Evolutionary conservation across 352 stramenopile species (phyloP), one percentile per base, ranked within the genome.

Genomic region (Globisporangium recalcitrans): DNA sequence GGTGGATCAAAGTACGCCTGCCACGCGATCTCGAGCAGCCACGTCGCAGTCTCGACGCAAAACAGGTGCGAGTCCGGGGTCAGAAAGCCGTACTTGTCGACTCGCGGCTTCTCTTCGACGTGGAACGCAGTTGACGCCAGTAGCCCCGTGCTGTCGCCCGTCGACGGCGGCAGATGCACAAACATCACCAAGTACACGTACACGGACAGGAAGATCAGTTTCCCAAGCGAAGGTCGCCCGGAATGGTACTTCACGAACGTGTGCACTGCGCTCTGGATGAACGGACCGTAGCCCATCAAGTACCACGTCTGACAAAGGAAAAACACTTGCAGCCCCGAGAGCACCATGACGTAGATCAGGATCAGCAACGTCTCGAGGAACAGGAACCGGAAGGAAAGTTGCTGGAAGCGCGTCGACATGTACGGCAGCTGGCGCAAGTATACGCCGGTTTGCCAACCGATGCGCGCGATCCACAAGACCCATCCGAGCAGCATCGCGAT

Each of bases 1-100:
- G 76, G 65, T 9, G 86, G 85, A 40, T 96, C 88, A 51, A 95
- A 95, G 68, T 96, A 96, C 19, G 86, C 83, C 63, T 96, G 86
- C 72, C 83, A 95, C 24, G 88, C 81, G 9, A 95, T 62, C 54
- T 96, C 86, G 26, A 95, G 63, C 24, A 96, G 54, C 82, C 82
- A 93, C 29, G 74, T 74, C 16, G 88, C 80, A 2, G 88, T 93
- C 71, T 96, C 85, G 27, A 96, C 84, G 57, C 88, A 96, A 64
- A 96, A 95, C 13, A 95, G 65, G 60, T 88, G 86, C 9, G 80
- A 88, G 51, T 91, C 77, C 2, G 83, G 69, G 4, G 78, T 78
- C 2, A 89, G 63, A 36, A 87, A 89, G 29, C 80, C 79, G 21
- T 88, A 89, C 14, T 71, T 72, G 38, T 90, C 78, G 22, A 87